A percentile compares a stretch with the other conserved stretches of the same genome.
These are phyloP conservation scores for Diaporthe sp. DNA, from an alignment of 2,329 filamentous ascomycete species.

Conservation along the genomic window DNA sequence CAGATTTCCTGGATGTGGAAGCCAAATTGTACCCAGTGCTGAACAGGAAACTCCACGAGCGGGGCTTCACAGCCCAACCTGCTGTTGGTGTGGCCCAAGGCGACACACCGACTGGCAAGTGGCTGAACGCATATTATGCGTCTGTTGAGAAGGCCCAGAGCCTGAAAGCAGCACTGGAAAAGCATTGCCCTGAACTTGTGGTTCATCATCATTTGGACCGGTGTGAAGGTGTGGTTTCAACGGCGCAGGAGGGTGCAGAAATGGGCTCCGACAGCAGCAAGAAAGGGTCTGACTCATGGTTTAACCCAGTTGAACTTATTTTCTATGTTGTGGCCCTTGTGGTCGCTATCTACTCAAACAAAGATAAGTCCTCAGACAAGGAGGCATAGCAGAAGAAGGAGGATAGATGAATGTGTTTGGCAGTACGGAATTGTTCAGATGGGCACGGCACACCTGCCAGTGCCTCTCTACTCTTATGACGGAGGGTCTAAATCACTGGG, in stretches of 20 bases:
- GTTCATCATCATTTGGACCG: neutral
- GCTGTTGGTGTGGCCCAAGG: too few species aligned
- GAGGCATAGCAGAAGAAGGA: neutral
- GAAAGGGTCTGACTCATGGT: neutral
- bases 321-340: neutral
- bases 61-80: neutral
- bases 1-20: neutral
- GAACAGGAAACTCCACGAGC: neutral
- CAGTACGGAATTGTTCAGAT: neutral
- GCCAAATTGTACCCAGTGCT: neutral
- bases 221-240: neutral
- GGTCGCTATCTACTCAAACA: neutral
- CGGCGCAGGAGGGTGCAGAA: neutral
- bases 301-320: too few species aligned
- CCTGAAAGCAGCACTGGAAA: neutral
- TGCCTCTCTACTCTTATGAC: neutral
- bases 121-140: neutral
- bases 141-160: neutral
- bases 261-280: neutral
- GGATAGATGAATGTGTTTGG: neutral
- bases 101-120: neutral
- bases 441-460: neutral
- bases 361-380: neutral
- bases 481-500: neutral
- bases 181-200: neutral